phyloP scores from a whole-genome alignment of 352 stramenopile genomes.

The Saprolegnia diclina region DNA sequence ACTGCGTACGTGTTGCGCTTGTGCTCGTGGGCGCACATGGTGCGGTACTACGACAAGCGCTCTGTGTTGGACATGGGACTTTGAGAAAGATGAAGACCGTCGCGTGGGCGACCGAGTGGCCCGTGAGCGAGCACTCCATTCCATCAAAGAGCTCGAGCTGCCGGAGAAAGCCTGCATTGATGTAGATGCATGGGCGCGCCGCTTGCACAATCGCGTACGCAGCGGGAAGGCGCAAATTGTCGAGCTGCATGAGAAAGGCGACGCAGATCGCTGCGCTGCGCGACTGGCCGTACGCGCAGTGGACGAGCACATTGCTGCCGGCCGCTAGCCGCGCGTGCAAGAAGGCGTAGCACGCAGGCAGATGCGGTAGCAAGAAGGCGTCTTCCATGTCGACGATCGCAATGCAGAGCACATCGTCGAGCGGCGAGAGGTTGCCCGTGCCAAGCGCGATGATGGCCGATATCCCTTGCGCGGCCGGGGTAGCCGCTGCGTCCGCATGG shows the following conservation, averaged over 20 bases:
- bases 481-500: constrained; percentile 46
- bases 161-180: constrained; percentile 65
- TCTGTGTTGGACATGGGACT: constrained; percentile 37
- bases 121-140: constrained; percentile 48
- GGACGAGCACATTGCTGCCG: constrained; percentile 40
- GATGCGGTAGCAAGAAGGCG: constrained; percentile 56
- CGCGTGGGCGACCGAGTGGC: constrained; percentile 50
- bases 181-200: constrained; percentile 66
- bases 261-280: constrained; percentile 67
- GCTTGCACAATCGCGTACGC: constrained; percentile 55
- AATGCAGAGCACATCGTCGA: constrained; percentile 42
- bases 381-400: constrained; percentile 76
- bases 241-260: constrained; percentile 60
- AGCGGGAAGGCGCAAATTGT: constrained; percentile 35
- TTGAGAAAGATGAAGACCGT: too few species aligned
- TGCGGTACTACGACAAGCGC: constrained; percentile 9
- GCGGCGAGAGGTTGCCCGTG: constrained; percentile 42
- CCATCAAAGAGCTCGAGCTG: constrained; percentile 64
- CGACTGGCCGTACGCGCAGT: constrained; percentile 78
- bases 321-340: constrained; percentile 25
- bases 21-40: not conserved
- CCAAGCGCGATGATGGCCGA: constrained; percentile 51
- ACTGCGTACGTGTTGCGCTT: not conserved
- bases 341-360: constrained; percentile 48
- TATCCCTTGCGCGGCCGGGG: constrained; percentile 46